Evolutionary conservation across 2,329 filamentous ascomycete genomes (phyloP).

Genomic region (Beauveria asiatica): DNA sequence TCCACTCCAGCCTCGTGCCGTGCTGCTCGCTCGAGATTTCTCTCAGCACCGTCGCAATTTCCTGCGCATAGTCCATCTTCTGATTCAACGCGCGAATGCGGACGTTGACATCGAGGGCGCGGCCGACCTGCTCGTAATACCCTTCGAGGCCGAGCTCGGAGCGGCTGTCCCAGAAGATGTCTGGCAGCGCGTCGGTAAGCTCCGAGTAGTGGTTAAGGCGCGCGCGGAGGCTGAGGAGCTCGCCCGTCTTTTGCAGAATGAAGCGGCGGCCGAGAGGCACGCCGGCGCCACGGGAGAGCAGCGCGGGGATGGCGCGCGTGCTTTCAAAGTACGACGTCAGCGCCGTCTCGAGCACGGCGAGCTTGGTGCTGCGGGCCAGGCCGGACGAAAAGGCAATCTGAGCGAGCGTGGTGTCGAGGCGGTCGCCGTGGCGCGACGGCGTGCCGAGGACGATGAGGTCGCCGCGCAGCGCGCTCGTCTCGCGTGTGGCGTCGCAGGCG

Average conservation of each 20-base stretch:
- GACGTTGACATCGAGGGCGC: constrained; percentile 81
- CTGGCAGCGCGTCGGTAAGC: constrained; percentile 86
- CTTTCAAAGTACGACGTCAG: constrained; percentile 79
- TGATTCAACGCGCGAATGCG: constrained; percentile 88
- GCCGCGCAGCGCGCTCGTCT: constrained; percentile 71
- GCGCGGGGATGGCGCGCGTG: constrained; percentile 71
- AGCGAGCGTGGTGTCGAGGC: constrained; percentile 60
- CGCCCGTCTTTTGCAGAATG: constrained; percentile 87
- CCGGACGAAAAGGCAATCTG: constrained; percentile 97
- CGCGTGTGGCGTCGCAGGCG: constrained; percentile 61
- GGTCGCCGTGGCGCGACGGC: constrained; percentile 37
- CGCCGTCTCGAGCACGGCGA: constrained; percentile 81
- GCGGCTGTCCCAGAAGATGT: constrained; percentile 91
- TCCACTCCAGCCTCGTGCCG: constrained; percentile 81
- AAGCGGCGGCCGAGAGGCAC: constrained; percentile 52
- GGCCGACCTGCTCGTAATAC: constrained; percentile 91
- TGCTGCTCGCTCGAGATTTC: constrained; percentile 89
- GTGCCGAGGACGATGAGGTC: constrained; percentile 88
- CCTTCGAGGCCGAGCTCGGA: constrained; percentile 85
- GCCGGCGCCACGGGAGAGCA: constrained; percentile 56
- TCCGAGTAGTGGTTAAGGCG: constrained; percentile 96
- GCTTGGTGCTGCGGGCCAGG: constrained; percentile 83
- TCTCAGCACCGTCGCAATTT: constrained; percentile 82
- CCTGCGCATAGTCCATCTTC: constrained; percentile 95
- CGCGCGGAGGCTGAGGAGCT: constrained; percentile 79